Evolutionary conservation across 768 basidiomycete species (phyloP), one percentile per base, ranked within the genome.

Genomic region (Phallus indusiatus): DNA sequence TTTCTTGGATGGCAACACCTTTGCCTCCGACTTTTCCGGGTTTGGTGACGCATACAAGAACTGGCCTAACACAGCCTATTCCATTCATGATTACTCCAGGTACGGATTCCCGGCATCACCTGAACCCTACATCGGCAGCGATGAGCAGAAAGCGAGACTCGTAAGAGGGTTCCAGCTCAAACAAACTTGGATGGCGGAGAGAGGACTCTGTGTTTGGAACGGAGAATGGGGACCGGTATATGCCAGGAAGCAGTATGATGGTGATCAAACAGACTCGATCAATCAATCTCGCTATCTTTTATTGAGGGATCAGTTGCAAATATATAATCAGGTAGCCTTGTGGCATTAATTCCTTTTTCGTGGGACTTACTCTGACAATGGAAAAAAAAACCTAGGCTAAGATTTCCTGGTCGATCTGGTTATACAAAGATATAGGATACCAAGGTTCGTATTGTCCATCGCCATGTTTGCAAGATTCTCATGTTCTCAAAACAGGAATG

Each of bases 221-320:
- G 89, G 89, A 16, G 89, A 90, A 70, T 90, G 84, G 78, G 90
- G 90, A 20, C 88, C 88, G 1, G 88, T 91, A 20, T 91, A 90
- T 62, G 85, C 86, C 4, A 73, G 85, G 62, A 72, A 72, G 68
- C 76, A 81, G 54, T 82, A 78, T 61, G 76, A 77, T 10, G 83
- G 85, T 3, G 76, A 75, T 2, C 70, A 73, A 52, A 86, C 82
- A 58, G 83, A 89, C 28, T 64, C 66, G 50, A 87, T 88, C 71
- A 91, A 93, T 71, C 75, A 79, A 61, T 67, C 65, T 17, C 74
- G 89, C 22, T 87, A 83, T 70, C 73, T 70, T 14, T 85, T 89
- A 7, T 77, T 90, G 60, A 76, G 82, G 60, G 85, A 88, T 66
- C 90, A 93, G 66, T 74, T 92, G n/a, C 73, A 73, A 37, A 81